Percentiles rank a stretch among this genome's conserved stretches.
These are phyloP conservation scores for Acanthamoeba culbertsoni DNA, from an alignment of 208 protist genomes.

Conservation along the genomic window DNA sequence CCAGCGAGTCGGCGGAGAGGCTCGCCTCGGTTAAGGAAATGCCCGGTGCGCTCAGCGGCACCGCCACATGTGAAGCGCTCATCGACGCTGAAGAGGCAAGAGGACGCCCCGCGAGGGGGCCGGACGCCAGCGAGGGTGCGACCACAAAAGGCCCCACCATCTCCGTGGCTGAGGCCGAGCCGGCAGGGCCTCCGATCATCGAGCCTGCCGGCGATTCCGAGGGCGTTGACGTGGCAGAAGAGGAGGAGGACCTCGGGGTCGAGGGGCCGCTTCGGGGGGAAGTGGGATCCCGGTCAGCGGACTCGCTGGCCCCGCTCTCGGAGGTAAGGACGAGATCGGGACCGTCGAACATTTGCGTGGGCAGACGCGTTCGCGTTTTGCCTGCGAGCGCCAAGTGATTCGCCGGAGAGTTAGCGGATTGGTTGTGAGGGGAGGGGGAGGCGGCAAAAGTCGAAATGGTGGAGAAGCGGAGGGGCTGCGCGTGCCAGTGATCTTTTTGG, in stretches of 20 bases:
- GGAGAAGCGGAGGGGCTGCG: neutral
- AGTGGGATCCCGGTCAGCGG: neutral
- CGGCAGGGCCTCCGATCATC: neutral
- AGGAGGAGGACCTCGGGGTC: neutral
- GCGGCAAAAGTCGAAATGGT: neutral
- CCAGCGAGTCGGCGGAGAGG: neutral
- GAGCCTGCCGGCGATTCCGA: neutral
- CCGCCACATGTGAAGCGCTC: too few species aligned
- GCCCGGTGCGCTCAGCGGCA: too few species aligned
- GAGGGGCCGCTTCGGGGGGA: neutral
- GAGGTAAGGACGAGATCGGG: neutral
- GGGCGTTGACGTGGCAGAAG: neutral
- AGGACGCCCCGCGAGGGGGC: too few species aligned
- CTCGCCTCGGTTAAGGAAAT: too few species aligned
- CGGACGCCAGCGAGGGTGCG: too few species aligned
- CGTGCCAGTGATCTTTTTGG: neutral
- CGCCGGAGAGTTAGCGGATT: neutral
- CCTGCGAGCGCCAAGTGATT: neutral
- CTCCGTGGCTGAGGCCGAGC: neutral
- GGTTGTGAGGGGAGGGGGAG: neutral
- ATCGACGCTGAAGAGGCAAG: too few species aligned
- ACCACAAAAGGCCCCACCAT: neutral
- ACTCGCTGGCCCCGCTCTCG: neutral
- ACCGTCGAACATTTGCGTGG: neutral
- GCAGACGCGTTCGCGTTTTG: constrained; percentile 4